These are phyloP conservation scores for Herpomyces periplanetae DNA, from an alignment of 2,329 filamentous ascomycete species.

Conservation along the genomic window DNA sequence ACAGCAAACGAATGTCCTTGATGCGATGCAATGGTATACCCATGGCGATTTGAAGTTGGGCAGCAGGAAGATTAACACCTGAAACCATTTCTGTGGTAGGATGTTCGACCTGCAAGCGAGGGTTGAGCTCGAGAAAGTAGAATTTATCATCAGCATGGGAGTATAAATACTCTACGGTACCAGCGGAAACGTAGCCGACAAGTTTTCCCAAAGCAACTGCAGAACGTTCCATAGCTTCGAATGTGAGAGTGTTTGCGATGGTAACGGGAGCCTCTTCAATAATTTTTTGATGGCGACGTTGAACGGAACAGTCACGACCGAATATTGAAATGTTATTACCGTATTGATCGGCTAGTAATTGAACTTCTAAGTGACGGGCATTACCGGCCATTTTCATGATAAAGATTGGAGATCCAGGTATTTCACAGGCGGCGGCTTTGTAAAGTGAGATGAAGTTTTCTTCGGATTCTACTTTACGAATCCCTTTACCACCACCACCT, in stretches of 20 bases:
- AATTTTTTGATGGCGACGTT: slow-evolving; percentile 95
- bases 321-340: slow-evolving; percentile 98
- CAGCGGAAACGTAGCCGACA: slow-evolving; percentile 89
- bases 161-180: slow-evolving; percentile 95
- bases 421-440: slow-evolving; percentile 82
- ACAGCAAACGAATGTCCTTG: slow-evolving; percentile 73
- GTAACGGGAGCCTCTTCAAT: slow-evolving; percentile 96
- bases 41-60: slow-evolving; percentile 95
- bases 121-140: slow-evolving; percentile 95
- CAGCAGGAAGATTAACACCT: slow-evolving; percentile 80
- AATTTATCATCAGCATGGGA: slow-evolving; percentile 93
- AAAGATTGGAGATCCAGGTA: slow-evolving; percentile 93
- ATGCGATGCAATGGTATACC: slow-evolving; percentile 82
- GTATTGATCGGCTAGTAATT: slow-evolving; percentile 88
- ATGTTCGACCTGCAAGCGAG: slow-evolving; percentile 95
- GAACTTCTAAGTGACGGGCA: slow-evolving; percentile 80
- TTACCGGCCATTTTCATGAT: slow-evolving; percentile 98
- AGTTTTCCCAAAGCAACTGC: slow-evolving; percentile 71
- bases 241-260: slow-evolving; percentile 54
- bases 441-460: slow-evolving; percentile 55
- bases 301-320: slow-evolving; percentile 89
- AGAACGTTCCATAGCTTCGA: slow-evolving; percentile 82
- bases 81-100: slow-evolving; percentile 97
- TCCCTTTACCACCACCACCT: slow-evolving; percentile 94
- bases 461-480: slow-evolving; percentile 61